These are phyloP conservation scores for Chrysoporthe austroafricana DNA, from an alignment of 2,329 filamentous ascomycete species.

Conservation along the genomic window DNA sequence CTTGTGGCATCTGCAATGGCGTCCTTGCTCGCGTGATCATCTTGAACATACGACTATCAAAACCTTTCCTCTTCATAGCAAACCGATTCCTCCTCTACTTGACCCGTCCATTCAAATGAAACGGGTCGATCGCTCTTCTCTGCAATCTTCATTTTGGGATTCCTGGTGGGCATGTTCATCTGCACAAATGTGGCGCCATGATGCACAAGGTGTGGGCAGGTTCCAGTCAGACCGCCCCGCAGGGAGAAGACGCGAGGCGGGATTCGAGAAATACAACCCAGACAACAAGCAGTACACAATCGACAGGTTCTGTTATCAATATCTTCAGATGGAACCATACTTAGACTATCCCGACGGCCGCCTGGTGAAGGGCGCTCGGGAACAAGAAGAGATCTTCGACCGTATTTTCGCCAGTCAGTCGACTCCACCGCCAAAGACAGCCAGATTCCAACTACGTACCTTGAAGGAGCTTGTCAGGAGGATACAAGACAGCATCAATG, in stretches of 20 bases:
- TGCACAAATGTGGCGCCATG: neutral
- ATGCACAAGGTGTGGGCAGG: neutral
- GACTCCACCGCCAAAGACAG: slow-evolving; percentile 9
- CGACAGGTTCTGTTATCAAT: slow-evolving; percentile 70
- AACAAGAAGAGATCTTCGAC: slow-evolving; percentile 69
- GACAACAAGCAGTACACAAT: slow-evolving; percentile 23
- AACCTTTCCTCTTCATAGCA: neutral
- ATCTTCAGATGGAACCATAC: slow-evolving; percentile 72
- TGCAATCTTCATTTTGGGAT: neutral
- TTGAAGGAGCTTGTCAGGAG: slow-evolving; percentile 72
- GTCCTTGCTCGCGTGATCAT: slow-evolving; percentile 3
- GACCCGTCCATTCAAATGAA: neutral
- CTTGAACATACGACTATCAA: neutral
- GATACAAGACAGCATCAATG: slow-evolving; percentile 70
- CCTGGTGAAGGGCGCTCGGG: slow-evolving; percentile 60
- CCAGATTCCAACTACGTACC: slow-evolving; percentile 70
- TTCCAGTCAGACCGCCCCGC: neutral
- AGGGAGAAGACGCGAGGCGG: neutral
- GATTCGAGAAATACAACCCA: neutral
- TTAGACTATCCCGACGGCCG: slow-evolving; percentile 66
- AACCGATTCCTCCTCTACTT: neutral
- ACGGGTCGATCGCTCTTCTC: neutral
- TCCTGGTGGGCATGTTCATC: neutral
- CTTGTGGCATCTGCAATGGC: neutral
- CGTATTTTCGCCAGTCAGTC: slow-evolving; percentile 60